Evolutionary conservation across 202 grass and related monocot genomes (phyloP), one percentile per base, ranked within the genome.

Genomic region (Zizania palustris): DNA sequence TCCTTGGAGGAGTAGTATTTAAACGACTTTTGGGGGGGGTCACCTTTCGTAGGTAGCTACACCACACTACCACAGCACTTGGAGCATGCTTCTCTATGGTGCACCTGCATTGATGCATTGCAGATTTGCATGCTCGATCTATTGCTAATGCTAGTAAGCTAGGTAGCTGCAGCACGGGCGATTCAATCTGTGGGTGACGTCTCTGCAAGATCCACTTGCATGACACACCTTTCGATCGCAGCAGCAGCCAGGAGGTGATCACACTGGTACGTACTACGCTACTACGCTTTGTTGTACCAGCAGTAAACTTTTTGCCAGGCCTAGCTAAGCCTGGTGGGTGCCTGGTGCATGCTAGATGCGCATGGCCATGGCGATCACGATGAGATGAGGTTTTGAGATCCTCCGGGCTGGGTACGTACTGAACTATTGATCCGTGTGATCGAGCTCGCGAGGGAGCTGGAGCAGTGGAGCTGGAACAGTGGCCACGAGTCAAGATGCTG

Each of bases 401-500:
- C 45, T 48, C 11, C 45, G 12, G 4, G 45, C n/a, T n/a, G n/a
- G n/a, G n/a, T n/a, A n/a, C n/a, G n/a, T 48, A 48, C 45, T 48
- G 11, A 48, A 7, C 28, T 28, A 48, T 48, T 12, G 40, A 42
- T 42, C 11, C 3, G 1, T 13, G 11, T 4, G 28, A 28, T 28
- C 28, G 28, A 28, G 28, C 28, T 28, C 28, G 12, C 3, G 16
- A 48, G 45, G 43, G 28, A 21, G 68, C 46, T 9, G 20, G 35
- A 63, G 3, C 37, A n/a, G n/a, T 1, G 0, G 45, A 54, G n/a
- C 41, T 3, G 3, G 54, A 69, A 62, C 8, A 79, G 76, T 79
- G 51, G 58, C 53, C 18, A 15, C 12, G 15, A 69, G 76, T 79
- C 76, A 69, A 79, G 64, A 33, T 46, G 12, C 28, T 80, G 63